Percentiles rank a stretch among this genome's conserved stretches.
phyloP scores from a whole-genome alignment of 768 basidiomycete species.

The Rhizopogon vesiculosus region DNA sequence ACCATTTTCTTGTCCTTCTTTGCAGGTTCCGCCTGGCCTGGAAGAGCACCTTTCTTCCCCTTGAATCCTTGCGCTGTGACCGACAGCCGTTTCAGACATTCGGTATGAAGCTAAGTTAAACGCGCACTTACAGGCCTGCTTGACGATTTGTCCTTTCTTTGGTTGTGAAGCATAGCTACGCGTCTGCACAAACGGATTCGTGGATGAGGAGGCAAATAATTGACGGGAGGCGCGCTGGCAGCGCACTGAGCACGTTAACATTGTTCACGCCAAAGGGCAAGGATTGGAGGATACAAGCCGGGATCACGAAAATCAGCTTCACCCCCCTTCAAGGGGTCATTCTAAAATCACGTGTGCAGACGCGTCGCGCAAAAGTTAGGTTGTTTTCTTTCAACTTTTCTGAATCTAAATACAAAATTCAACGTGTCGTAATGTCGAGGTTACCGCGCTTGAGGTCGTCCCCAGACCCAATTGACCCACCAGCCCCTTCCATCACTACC shows the following conservation, averaged over 20 bases:
- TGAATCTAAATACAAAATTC: conserved; percentile 9
- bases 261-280: neutral
- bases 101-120: neutral
- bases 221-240: neutral
- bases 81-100: neutral
- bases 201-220: neutral
- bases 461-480: conserved; percentile 3
- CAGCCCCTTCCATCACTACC: conserved; percentile 2
- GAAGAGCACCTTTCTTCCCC: neutral
- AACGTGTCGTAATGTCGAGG: conserved; percentile 12
- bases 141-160: neutral
- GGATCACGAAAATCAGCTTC: neutral
- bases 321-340: neutral
- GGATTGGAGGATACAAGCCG: too few relatives aligned
- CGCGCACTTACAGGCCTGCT: conserved; percentile 1
- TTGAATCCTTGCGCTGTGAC: neutral
- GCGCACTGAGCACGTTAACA: neutral
- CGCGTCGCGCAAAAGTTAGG: conserved; percentile 23
- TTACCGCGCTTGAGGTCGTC: conserved; percentile 12
- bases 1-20: conserved; percentile 3
- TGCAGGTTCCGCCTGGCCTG: neutral
- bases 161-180: conserved; percentile 3
- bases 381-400: conserved; percentile 9
- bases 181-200: neutral
- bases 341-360: conserved; percentile 15